Conservation (phyloP, 139 green algal genomes). For the Nannochloris sp. region DNA sequence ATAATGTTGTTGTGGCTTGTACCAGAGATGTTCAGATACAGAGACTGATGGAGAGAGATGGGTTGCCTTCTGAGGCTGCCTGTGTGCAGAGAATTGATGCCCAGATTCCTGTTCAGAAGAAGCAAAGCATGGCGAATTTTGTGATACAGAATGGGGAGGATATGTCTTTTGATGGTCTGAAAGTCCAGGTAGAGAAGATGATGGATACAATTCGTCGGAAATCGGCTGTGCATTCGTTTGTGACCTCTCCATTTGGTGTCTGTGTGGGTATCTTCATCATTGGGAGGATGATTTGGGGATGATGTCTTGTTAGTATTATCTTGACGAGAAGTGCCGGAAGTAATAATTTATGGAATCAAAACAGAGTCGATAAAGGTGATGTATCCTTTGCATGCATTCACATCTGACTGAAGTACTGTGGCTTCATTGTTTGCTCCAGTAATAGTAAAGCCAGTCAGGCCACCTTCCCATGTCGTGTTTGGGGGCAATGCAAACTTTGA, state of each 20-base stretch:
- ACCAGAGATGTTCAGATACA: constrained; percentile 33
- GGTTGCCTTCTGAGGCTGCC: constrained; percentile 28
- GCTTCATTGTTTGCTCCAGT: constrained; percentile 15
- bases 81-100: constrained; percentile 27
- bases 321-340: neutral
- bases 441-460: constrained; percentile 20
- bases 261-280: neutral
- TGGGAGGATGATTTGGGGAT: neutral
- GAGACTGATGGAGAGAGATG: constrained; percentile 49
- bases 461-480: constrained; percentile 10
- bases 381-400: constrained; percentile 25
- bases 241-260: constrained; percentile 16
- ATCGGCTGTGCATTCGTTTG: constrained; percentile 8
- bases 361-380: constrained; percentile 32
- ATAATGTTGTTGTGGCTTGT: constrained; percentile 48
- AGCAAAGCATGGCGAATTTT: constrained; percentile 36
- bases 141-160: constrained; percentile 53
- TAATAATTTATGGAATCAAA: constrained; percentile 20
- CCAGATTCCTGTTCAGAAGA: constrained; percentile 59
- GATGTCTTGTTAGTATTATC: neutral
- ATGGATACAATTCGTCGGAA: neutral
- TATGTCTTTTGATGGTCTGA: constrained; percentile 18
- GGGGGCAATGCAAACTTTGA: constrained; percentile 2
- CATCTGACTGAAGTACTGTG: constrained; percentile 24
- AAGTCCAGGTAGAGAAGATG: neutral